Percentiles rank a stretch among this genome's conserved stretches.
Evolutionary conservation across 208 protist species (phyloP).

Genomic region (Acanthamoeba lenticulata): DNA sequence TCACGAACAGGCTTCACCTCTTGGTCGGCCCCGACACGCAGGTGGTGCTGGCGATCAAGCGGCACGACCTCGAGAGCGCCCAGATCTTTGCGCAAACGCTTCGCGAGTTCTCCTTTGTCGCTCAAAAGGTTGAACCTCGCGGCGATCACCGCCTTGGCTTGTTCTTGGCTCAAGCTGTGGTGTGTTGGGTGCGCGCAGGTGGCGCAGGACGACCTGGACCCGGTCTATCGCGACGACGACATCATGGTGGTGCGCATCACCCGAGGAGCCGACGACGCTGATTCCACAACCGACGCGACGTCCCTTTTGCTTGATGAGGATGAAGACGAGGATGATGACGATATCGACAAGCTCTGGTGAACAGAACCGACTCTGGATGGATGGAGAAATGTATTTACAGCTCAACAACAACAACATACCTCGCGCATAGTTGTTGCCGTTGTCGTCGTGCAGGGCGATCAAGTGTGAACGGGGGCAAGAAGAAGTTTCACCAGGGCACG

Average conservation of each 20-base stretch:
- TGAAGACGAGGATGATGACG: not conserved
- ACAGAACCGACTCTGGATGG: too few species aligned
- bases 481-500: not conserved
- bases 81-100: not conserved
- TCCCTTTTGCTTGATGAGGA: too few species aligned
- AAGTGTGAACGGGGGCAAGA: too few species aligned
- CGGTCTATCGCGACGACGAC: not conserved
- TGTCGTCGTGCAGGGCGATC: too few species aligned
- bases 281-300: too few species aligned
- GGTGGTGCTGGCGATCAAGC: not conserved
- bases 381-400: too few species aligned
- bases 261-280: not conserved
- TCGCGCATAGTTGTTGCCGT: too few species aligned
- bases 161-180: not conserved
- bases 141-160: not conserved
- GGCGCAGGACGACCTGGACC: not conserved
- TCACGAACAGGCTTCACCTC: not conserved
- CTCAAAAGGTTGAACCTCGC: not conserved
- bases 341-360: too few species aligned
- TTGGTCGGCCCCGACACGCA: not conserved
- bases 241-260: not conserved
- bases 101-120: not conserved
- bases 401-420: too few species aligned
- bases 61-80: not conserved
- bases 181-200: not conserved